Evolutionary conservation across 345 rosid genomes (phyloP), one percentile per base, ranked within the genome.

Genomic region (Psidium guajava): DNA sequence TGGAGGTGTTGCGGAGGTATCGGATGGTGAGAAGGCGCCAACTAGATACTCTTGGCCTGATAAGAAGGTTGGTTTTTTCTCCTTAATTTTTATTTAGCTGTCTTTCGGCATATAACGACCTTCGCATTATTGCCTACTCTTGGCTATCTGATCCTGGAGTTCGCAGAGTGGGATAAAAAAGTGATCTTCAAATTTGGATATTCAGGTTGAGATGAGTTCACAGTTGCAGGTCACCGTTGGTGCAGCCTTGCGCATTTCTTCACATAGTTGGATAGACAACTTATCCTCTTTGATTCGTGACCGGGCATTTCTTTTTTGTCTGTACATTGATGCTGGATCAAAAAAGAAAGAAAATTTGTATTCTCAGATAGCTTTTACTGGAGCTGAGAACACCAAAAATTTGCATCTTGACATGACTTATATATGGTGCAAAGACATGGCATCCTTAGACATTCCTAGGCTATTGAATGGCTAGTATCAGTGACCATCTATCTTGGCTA

Each of bases 1-100:
- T n/a, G 86, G 83, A 49, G 92, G 87, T 82, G 82, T 55, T 1
- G 73, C 87, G 0, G 90, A 89, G 69, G 47, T 83, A 22, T 85
- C 92, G 50, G 85, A 87, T 52, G 52, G 56, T 22, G 87, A 88
- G 55, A 86, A 85, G 21, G 73, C 82, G 3, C 88, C 89, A 1
- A 87, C 85, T 64, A 54, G 81, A 25, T 93, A 90, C 86, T 42
- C 87, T 6, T 94, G 97, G 97, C 93, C 93, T 24, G 88, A 90
- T 85, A 90, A 82, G 42, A 91, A 89, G 93, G 93, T 92, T 28
- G 40, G 27, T 55, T 52, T 22, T 53, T 82, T 54, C 50, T 28
- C 27, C 64, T 21, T 8, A n/a, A 28, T 52, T 22, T 53, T 82
- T 18, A 47, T 10, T 40, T 8, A 4, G 80, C 80, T 69, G 25